Base-by-base conservation (phyloP, 2,329 filamentous ascomycete species). In the Alternaria longipes region DNA sequence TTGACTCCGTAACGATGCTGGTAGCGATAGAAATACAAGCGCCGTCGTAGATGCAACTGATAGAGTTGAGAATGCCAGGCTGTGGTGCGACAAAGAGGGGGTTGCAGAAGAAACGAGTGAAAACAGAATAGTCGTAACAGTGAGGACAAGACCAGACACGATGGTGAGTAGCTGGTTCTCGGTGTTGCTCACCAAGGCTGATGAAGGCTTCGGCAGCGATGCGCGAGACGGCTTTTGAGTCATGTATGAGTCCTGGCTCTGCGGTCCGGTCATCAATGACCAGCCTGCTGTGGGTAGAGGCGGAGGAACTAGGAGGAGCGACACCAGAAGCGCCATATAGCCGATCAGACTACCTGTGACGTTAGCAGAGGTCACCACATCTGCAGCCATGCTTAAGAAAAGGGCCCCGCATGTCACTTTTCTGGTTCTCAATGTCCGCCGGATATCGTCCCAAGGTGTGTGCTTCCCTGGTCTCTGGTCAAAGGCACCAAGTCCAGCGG, bases 261-360 rank as follows among this genome's bases (percentile, higher is more conserved):
- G 68, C 12, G 54, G 52, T 5, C 64, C 67, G 8, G 74, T 76
- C 55, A 69, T 68, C 36, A 78, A 46, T 12, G 73, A 72, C 71
- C 71, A 77, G 16, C 69, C 76, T 45, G 73, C 63, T 16, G 74
- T 72, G 20, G 78, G 77, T 36, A 86, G 80, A 30, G 84, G 83
- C 16, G 82, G 83, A n/a, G 82, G 82, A n/a, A 85, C 65, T 9
- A 81, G 70, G 36, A 85, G 77, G 5, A 84, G 69, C 0, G 84
- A 84, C 14, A 77, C 61, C 36, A 80, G 63, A 54, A 87, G 72
- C 20, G 83, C 80, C 26, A 81, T 45, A 61, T 86, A 84, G 28
- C 85, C 84, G 38, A 82, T 60, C 11, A 82, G 28, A 2, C 81
- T 77, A 30, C 64, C 60, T 18, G 51, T 54, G 4, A 55, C 58